Percentiles rank a stretch among this genome's conserved stretches.
Evolutionary conservation across 2,329 filamentous ascomycete species (phyloP).

Genomic region (Aspergillus sojae): DNA sequence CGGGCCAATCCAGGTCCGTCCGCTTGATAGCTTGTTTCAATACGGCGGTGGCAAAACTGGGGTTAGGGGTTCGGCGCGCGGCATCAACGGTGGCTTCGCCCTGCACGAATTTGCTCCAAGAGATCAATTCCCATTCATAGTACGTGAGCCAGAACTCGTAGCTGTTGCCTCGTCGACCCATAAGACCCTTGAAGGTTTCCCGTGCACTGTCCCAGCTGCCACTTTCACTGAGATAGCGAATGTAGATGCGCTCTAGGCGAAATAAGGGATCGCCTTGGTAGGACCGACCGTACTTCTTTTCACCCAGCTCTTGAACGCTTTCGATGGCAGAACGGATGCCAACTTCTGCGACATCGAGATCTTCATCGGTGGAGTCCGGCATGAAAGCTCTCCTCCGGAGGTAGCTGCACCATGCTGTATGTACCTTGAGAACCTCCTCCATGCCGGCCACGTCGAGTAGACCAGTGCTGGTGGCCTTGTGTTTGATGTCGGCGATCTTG

Average conservation of each 20-base stretch:
- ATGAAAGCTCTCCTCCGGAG: slow-evolving; percentile 83
- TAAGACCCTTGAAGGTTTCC: slow-evolving; percentile 73
- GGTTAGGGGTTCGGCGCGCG: slow-evolving; percentile 62
- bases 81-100: slow-evolving; percentile 56
- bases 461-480: slow-evolving; percentile 83
- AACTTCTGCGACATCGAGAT: slow-evolving; percentile 85
- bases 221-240: slow-evolving; percentile 87
- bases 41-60: slow-evolving; percentile 73
- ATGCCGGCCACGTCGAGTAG: slow-evolving; percentile 83
- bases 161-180: slow-evolving; percentile 70
- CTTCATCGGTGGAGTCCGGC: slow-evolving; percentile 73
- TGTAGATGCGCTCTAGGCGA: slow-evolving; percentile 85
- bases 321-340: slow-evolving; percentile 84
- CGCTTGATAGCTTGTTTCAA: slow-evolving; percentile 69
- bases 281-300: slow-evolving; percentile 72
- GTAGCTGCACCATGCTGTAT: slow-evolving; percentile 93
- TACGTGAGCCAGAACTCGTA: slow-evolving; percentile 94
- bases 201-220: slow-evolving; percentile 76
- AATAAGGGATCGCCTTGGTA: slow-evolving; percentile 88
- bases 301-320: slow-evolving; percentile 76
- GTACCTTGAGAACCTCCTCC: slow-evolving; percentile 85
- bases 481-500: slow-evolving; percentile 86
- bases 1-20: slow-evolving; percentile 52
- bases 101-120: slow-evolving; percentile 62
- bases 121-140: slow-evolving; percentile 87